Conservation (phyloP, 768 basidiomycete genomes). For the Peribolospora kevripleyi region DNA sequence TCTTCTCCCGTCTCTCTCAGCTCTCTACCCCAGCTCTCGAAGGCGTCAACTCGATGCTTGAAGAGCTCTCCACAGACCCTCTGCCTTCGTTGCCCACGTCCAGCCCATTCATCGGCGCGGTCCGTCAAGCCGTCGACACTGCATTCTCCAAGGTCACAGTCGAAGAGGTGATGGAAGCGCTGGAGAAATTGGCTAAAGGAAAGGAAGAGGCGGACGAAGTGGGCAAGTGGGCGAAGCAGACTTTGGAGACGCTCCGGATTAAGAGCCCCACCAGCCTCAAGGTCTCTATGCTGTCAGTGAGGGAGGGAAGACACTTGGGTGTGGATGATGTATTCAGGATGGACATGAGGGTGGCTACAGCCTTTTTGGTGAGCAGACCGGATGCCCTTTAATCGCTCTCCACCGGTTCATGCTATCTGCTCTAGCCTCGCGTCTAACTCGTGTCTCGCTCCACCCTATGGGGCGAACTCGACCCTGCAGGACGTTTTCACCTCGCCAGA, state of each 20-base stretch:
- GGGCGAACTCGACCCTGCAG: slow-evolving; percentile 21
- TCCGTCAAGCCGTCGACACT: slow-evolving; percentile 52
- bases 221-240: slow-evolving; percentile 47
- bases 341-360: slow-evolving; percentile 70
- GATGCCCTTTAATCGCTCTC: slow-evolving; percentile 8
- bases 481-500: slow-evolving; percentile 46
- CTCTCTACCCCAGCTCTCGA: slow-evolving; percentile 21
- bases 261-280: slow-evolving; percentile 82
- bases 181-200: slow-evolving; percentile 25
- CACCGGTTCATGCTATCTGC: background rate
- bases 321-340: slow-evolving; percentile 48
- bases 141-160: slow-evolving; percentile 51
- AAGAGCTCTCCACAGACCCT: slow-evolving; percentile 34
- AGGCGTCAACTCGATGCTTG: slow-evolving; percentile 43
- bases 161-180: slow-evolving; percentile 38
- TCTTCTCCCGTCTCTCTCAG: slow-evolving; percentile 41
- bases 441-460: too few relatives aligned
- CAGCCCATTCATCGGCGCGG: slow-evolving; percentile 27
- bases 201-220: slow-evolving; percentile 25
- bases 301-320: slow-evolving; percentile 37
- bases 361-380: slow-evolving; percentile 45
- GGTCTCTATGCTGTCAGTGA: slow-evolving; percentile 58
- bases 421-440: background rate
- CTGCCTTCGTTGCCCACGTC: slow-evolving; percentile 4
- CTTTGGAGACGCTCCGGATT: slow-evolving; percentile 34